Evolutionary conservation across 257 asterid genomes (phyloP), one percentile per base, ranked within the genome.

Genomic region (Salvia miltiorrhiza): DNA sequence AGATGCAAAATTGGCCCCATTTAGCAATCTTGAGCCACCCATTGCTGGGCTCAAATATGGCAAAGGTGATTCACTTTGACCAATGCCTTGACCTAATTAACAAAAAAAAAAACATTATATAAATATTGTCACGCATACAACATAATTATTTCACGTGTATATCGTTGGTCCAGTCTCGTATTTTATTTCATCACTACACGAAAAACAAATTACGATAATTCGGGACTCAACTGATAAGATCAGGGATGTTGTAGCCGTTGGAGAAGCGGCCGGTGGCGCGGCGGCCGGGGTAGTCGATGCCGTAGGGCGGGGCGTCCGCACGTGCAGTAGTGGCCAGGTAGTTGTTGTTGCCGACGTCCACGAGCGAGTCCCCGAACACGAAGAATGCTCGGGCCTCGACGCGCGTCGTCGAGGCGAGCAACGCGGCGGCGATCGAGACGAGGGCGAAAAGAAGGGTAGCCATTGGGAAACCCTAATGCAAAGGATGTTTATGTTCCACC

Each of bases 1-100:
- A 0, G 96, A 88, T 0, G 96, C 96, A 74, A 86, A 88, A 75
- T 88, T 88, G 64, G 96, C 96, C 2, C 96, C 96, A 1, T 26
- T 65, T 0, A 86, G 80, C 3, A 88, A 80, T 26, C 72, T 86
- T 23, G 59, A 33, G 9, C 93, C 93, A 1, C 40, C 24, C 8
- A 86, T 79, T 16, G 58, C 68, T 2, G 96, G 96, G 24, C 78
- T 81, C 79, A 88, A 71, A 78, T 84, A 84, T 5, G 95, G 90
- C 45, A 81, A 32, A 2, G 83, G 79, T 30, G 95, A 60, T 49
- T 87, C 92, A 9, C 69, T 41, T 7, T 61, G 82, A n/a, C 90
- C 89, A 12, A 85, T 67, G 41, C 19, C 63, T 49, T 87, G 73
- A 62, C 91, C 95, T 87, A 59, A 24, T 6, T 10, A 21, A 9